Base-by-base conservation (phyloP, 108 stramenopile genomes). In the Cyclotella cryptica region DNA sequence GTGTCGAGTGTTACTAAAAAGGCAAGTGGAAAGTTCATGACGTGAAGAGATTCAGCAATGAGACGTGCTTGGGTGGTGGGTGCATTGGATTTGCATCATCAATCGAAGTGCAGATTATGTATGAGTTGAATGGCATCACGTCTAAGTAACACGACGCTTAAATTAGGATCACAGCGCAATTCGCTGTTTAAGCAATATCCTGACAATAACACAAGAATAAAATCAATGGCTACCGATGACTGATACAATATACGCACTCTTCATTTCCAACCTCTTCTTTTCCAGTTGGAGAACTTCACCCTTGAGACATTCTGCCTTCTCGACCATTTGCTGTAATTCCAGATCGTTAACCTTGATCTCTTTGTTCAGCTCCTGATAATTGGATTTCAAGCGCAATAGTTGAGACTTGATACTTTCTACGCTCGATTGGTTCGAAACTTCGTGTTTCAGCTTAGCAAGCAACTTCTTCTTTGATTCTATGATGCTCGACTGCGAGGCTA, bases 11-110 rank as follows among this genome's bases (percentile, higher is more conserved):
- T 90, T 43, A 75, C 81, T 52, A 80, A 88, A 77, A 95, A 95
- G 74, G 83, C 83, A 12, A 84, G 84, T 72, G 94, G 89, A 40
- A 88, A 85, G 47, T 95, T 90, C 57, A 74, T 93, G 75, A 86
- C 81, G 44, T 84, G 39, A 73, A 26, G 21, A 1, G 8, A 22
- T 14, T 22, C 1, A 14, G 18, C n/a, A 1, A 8, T 51, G 18
- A 19, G 8, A 19, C 49, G 19, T 19, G 8, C 3, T 51, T 3
- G n/a, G 6, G 43, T 0, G 30, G 10, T 8, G 60, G 6, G n/a
- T 30, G 35, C 13, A 39, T 39, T 61, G 11, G 35, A 19, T 39
- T 55, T 9, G 60, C 4, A 5, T 39, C 35, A 30, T 35, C 30
- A 61, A 1, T 2, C 15, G 30, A 39, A n/a, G 35, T 11, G 29